Conservation (phyloP, 2,329 filamentous ascomycete genomes). For the Lecanicillium sp. region DNA sequence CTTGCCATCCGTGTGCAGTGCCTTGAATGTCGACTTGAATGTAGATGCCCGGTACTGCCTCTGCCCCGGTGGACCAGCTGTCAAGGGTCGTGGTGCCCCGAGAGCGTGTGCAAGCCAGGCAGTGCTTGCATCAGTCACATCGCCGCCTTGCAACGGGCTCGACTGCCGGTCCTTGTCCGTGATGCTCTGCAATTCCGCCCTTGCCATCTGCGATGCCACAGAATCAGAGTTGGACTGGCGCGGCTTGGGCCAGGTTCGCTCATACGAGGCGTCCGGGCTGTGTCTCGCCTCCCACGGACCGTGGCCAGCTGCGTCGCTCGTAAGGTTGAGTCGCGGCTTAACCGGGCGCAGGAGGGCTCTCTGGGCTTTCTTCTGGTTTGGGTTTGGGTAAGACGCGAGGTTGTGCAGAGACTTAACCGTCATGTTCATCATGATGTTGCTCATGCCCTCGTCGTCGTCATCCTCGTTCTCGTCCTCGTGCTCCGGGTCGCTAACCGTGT, state of each 20-base stretch:
- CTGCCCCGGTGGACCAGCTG: conserved; percentile 49
- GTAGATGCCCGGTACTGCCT: conserved; percentile 42
- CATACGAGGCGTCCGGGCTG: background rate
- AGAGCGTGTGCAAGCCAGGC: conserved; percentile 26
- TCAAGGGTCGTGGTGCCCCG: conserved; percentile 45
- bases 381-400: conserved; percentile 51
- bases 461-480: conserved; percentile 19
- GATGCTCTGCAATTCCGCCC: conserved; percentile 5
- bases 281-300: background rate
- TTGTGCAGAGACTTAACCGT: conserved; percentile 45
- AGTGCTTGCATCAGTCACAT: conserved; percentile 14
- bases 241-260: conserved; percentile 1
- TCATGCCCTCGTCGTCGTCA: conserved; percentile 24
- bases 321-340: conserved; percentile 18
- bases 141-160: conserved; percentile 15
- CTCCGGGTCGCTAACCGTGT: background rate
- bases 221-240: conserved; percentile 10
- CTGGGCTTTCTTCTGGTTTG: conserved; percentile 46
- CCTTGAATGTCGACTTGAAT: conserved; percentile 33
- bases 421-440: conserved; percentile 31
- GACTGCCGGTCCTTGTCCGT: background rate
- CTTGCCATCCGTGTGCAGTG: conserved; percentile 23
- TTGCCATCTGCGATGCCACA: conserved; percentile 9
- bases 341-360: conserved; percentile 34
- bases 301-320: background rate